These are phyloP conservation scores for Syzygium syzygioides DNA, from an alignment of 441 rosid species.

Conservation along the genomic window DNA sequence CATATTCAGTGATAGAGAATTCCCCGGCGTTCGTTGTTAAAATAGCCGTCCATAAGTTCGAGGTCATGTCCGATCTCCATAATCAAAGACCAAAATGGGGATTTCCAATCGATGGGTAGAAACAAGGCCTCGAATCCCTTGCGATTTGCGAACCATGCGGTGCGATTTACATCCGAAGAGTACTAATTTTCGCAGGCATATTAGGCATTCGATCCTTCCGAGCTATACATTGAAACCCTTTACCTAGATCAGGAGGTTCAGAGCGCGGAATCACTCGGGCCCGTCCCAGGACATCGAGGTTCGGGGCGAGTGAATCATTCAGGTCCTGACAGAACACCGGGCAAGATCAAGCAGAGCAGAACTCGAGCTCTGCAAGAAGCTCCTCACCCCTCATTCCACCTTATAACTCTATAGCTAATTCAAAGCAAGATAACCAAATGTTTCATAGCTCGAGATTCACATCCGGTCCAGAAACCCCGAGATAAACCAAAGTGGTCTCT, in stretches of 20 bases:
- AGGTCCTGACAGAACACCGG: rapidly evolving
- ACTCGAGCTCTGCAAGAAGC: neutral
- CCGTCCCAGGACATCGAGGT: neutral
- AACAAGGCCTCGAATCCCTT: neutral
- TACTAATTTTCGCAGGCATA: neutral
- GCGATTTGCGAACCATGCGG: neutral
- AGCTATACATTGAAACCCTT: rapidly evolving
- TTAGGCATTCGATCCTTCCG: neutral
- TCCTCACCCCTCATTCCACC: neutral
- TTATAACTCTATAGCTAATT: neutral
- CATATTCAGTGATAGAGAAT: neutral
- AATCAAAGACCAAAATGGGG: neutral
- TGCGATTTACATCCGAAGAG: neutral
- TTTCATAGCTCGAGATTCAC: neutral
- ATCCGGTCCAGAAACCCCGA: neutral
- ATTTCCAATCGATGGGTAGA: neutral
- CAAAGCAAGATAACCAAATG: neutral
- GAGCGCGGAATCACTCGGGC: rapidly evolving
- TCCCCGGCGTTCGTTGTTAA: neutral
- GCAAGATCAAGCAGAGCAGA: neutral
- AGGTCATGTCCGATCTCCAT: neutral
- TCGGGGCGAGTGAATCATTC: neutral
- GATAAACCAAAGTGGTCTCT: neutral
- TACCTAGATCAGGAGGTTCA: neutral
- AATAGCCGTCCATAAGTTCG: neutral